Conservation (phyloP, 2,329 filamentous ascomycete genomes). For the Fusarium udum region DNA sequence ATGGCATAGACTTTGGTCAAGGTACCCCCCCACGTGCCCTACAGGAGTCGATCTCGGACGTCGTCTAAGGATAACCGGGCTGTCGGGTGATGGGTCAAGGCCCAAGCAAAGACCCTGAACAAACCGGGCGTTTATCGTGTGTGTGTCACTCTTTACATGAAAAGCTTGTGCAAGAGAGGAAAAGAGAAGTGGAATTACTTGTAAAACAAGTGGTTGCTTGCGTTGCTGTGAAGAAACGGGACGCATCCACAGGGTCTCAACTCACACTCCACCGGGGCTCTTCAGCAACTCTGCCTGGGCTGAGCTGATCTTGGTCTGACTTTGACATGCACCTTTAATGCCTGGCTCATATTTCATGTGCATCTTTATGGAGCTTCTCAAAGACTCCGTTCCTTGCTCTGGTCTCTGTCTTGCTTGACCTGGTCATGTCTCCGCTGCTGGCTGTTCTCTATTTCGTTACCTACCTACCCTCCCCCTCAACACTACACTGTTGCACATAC, state of each 20-base stretch:
- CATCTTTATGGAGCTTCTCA: slow-evolving; percentile 22
- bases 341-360: slow-evolving; percentile 1
- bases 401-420: slow-evolving; percentile 5
- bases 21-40: slow-evolving; percentile 40
- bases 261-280: slow-evolving; percentile 26
- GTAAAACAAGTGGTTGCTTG: slow-evolving; percentile 15
- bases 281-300: slow-evolving; percentile 6
- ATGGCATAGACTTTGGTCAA: slow-evolving; percentile 17
- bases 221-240: slow-evolving; percentile 14
- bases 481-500: slow-evolving; percentile 26
- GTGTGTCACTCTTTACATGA: slow-evolving; percentile 36
- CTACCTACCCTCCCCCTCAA: slow-evolving; percentile 21
- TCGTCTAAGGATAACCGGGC: slow-evolving; percentile 10
- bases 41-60: slow-evolving; percentile 34
- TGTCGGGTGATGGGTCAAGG: slow-evolving; percentile 37
- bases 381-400: slow-evolving; percentile 21
- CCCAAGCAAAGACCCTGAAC: slow-evolving; percentile 26
- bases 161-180: slow-evolving; percentile 10
- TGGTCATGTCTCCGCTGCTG: slow-evolving; percentile 17
- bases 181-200: slow-evolving; percentile 14
- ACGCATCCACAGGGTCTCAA: slow-evolving; percentile 22
- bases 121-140: slow-evolving; percentile 30
- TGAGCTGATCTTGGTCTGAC: slow-evolving; percentile 29
- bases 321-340: slow-evolving; percentile 28
- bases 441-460: slow-evolving; percentile 19